These are phyloP conservation scores for Spathaspora passalidarum DNA, from an alignment of 805 yeast species.

Conservation along the genomic window DNA sequence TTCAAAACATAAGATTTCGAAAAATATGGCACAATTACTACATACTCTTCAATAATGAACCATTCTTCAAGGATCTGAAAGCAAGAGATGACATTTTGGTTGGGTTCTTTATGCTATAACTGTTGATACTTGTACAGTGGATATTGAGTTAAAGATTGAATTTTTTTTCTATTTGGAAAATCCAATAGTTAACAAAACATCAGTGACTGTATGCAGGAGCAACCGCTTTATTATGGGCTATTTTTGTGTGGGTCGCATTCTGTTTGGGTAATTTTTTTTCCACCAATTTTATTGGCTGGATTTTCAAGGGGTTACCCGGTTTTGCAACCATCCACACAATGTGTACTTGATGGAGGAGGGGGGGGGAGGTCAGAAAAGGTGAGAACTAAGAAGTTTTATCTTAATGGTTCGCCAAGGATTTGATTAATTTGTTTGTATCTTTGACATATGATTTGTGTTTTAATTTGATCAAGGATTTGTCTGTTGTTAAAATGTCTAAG, in stretches of 20 bases:
- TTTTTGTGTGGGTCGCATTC: no score
- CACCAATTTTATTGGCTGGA: constrained; percentile 11
- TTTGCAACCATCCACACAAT: background rate
- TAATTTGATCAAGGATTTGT: no score
- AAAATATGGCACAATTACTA: constrained; percentile 7
- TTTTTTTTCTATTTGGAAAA: background rate
- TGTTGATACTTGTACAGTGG: background rate
- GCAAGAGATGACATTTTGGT: constrained; percentile 37
- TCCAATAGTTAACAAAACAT: background rate
- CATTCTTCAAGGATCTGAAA: constrained; percentile 44
- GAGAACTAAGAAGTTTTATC: no score
- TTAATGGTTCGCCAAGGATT: no score
- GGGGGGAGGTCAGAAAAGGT: no score
- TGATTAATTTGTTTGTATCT: no score
- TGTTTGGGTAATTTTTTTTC: constrained; percentile 9
- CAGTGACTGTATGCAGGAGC: constrained; percentile 3
- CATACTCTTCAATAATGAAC: constrained; percentile 41
- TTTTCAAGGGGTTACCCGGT: background rate
- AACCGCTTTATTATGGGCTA: background rate
- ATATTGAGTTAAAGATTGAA: constrained; percentile 1
- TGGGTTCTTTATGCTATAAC: background rate
- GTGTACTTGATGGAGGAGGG: no score
- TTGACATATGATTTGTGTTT: no score
- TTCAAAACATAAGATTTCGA: background rate
- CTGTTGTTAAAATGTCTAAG: no score